A percentile compares a stretch with the other conserved stretches of the same genome.
phyloP scores from a whole-genome alignment of 768 basidiomycete species.

The Termitomyces heimii region DNA sequence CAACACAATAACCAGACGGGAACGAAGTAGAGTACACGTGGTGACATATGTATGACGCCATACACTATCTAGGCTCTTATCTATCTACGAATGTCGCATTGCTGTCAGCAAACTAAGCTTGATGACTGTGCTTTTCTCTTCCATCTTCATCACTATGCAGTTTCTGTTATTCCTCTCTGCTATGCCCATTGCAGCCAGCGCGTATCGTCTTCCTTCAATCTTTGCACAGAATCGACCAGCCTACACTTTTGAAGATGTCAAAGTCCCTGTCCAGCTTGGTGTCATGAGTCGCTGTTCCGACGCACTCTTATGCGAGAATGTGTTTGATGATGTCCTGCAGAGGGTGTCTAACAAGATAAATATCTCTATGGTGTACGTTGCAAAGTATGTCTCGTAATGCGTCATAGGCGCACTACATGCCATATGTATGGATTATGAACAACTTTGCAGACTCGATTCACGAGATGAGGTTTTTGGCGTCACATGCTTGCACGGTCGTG shows the following conservation, averaged over 20 bases:
- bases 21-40: not conserved
- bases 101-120: not conserved
- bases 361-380: conserved; percentile 68
- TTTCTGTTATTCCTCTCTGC: conserved; percentile 3
- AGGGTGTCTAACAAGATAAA: conserved; percentile 60
- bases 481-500: conserved; percentile 70
- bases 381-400: conserved; percentile 42
- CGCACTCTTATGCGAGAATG: conserved; percentile 72
- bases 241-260: conserved; percentile 19
- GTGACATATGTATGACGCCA: conserved; percentile 11
- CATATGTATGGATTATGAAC: not conserved
- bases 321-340: conserved; percentile 67
- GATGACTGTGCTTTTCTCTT: not conserved
- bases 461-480: conserved; percentile 72
- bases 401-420: not conserved
- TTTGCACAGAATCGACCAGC: conserved; percentile 2
- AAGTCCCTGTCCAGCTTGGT: conserved; percentile 44
- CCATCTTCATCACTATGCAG: conserved; percentile 3
- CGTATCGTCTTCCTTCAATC: conserved; percentile 4
- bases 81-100: not conserved
- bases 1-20: conserved; percentile 16
- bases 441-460: conserved; percentile 46
- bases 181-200: not conserved
- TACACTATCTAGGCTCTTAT: not conserved
- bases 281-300: conserved; percentile 70